Evolutionary conservation across 75 land plant genomes (phyloP).

Genomic region (Pinus taeda): DNA sequence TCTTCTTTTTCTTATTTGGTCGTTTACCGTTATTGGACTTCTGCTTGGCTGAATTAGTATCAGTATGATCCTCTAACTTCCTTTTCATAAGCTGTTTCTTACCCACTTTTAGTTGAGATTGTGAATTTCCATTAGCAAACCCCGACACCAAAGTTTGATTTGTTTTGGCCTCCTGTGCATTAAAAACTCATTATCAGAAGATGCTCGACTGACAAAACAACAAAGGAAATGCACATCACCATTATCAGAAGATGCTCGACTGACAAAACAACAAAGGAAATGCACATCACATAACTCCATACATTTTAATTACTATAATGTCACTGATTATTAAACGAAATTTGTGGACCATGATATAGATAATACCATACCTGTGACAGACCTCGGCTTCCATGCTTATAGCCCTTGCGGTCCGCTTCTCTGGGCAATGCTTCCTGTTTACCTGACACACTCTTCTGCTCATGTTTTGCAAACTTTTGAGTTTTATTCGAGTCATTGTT

Average conservation of each 20-base stretch:
- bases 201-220: background rate
- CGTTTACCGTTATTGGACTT: background rate
- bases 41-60: slow-evolving; percentile 6
- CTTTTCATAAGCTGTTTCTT: slow-evolving; percentile 8
- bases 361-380: slow-evolving; percentile 4
- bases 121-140: background rate
- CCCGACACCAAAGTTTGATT: too few relatives aligned
- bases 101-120: slow-evolving; percentile 3
- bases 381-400: background rate
- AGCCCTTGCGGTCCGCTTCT: background rate
- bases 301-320: too few relatives aligned
- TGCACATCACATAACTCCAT: too few relatives aligned
- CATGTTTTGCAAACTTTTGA: background rate
- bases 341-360: background rate
- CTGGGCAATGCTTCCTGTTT: background rate
- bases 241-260: too few relatives aligned
- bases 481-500: background rate
- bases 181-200: background rate
- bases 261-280: too few relatives aligned
- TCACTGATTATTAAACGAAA: background rate
- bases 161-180: slow-evolving; percentile 4
- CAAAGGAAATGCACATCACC: too few relatives aligned
- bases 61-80: slow-evolving; percentile 3
- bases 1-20: slow-evolving; percentile 20
- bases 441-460: background rate